Percentiles rank a stretch among this genome's conserved stretches.
Conservation (phyloP, 805 yeast species). For the Candida saitoana region DNA sequence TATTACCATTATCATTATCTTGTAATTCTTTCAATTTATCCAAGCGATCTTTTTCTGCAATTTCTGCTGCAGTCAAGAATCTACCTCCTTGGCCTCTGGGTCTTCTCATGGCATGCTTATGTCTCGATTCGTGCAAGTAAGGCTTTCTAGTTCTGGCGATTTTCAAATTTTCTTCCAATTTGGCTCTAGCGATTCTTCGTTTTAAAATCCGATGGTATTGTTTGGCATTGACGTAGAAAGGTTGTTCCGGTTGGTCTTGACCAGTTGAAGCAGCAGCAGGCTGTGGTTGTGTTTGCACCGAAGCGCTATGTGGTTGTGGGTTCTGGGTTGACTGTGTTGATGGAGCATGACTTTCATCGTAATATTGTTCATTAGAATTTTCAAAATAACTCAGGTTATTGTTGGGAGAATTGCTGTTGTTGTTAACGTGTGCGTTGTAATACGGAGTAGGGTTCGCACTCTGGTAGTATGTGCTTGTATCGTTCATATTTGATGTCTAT, state of each 20-base stretch:
- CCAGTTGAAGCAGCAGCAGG: conserved; percentile 11
- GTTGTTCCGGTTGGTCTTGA: conserved; percentile 57
- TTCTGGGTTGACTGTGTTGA: conserved; percentile 2
- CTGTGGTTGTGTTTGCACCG: conserved; percentile 12
- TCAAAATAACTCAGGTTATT: conserved; percentile 13
- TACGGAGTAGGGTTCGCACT: conserved; percentile 21
- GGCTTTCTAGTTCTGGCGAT: conserved; percentile 90
- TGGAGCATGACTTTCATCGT: conserved; percentile 6
- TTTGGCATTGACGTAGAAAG: conserved; percentile 95
- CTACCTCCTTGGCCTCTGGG: conserved; percentile 99
- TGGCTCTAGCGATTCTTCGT: conserved; percentile 90
- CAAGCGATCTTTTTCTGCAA: conserved; percentile 41
- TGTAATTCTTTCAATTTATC: conserved; percentile 36
- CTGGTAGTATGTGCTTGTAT: conserved; percentile 22
- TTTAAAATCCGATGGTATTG: conserved; percentile 94
- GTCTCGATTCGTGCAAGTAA: conserved; percentile 93
- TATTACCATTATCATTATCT: conserved; percentile 12
- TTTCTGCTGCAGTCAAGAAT: conserved; percentile 84
- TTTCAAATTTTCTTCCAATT: conserved; percentile 81
- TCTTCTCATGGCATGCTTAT: conserved; percentile 98
- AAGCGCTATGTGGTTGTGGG: conserved; percentile 2
- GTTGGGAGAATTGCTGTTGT: conserved; percentile 11
- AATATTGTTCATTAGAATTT: conserved; percentile 4
- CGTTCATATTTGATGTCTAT: conserved; percentile 23
- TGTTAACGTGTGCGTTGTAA: conserved; percentile 13